Percentiles rank a stretch among this genome's conserved stretches.
These are phyloP conservation scores for Saksenaea oblongispora DNA, from an alignment of 371 early-diverging fungal genomes.

Conservation along the genomic window DNA sequence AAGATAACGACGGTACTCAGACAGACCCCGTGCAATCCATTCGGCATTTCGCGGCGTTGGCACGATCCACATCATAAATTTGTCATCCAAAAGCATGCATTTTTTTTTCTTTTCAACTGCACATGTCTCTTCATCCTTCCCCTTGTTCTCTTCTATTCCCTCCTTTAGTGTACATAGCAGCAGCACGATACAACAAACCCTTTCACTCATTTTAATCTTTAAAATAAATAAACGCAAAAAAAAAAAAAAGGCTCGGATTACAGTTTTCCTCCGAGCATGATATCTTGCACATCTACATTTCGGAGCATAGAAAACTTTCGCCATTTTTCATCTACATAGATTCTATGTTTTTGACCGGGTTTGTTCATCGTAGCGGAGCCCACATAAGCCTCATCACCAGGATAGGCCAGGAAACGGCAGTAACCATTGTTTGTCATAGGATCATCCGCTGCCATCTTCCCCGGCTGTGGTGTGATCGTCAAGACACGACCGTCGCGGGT, in stretches of 20 bases:
- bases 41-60: slow-evolving; percentile 13
- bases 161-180: not conserved
- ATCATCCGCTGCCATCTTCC: slow-evolving; percentile 23
- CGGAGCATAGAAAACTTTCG: slow-evolving; percentile 25
- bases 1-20: not conserved
- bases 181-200: not conserved
- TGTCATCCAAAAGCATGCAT: slow-evolving; percentile 7
- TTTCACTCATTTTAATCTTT: not conserved
- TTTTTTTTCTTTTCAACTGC: not conserved
- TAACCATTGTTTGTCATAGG: slow-evolving; percentile 19
- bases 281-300: slow-evolving; percentile 28
- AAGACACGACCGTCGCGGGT: slow-evolving; percentile 30
- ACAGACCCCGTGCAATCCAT: slow-evolving; percentile 9
- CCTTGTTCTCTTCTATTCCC: not conserved
- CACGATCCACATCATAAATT: slow-evolving; percentile 12
- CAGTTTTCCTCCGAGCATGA: slow-evolving; percentile 1
- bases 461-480: slow-evolving; percentile 52
- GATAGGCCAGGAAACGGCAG: slow-evolving; percentile 33
- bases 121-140: not conserved
- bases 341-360: slow-evolving; percentile 33
- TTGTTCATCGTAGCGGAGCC: slow-evolving; percentile 12
- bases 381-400: slow-evolving; percentile 38
- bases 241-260: slow-evolving; percentile 7
- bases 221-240: no score
- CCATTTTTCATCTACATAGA: slow-evolving; percentile 38